Evolutionary conservation across 371 early-diverging fungal species (phyloP).

Genomic region (Rhizopus stolonifer): DNA sequence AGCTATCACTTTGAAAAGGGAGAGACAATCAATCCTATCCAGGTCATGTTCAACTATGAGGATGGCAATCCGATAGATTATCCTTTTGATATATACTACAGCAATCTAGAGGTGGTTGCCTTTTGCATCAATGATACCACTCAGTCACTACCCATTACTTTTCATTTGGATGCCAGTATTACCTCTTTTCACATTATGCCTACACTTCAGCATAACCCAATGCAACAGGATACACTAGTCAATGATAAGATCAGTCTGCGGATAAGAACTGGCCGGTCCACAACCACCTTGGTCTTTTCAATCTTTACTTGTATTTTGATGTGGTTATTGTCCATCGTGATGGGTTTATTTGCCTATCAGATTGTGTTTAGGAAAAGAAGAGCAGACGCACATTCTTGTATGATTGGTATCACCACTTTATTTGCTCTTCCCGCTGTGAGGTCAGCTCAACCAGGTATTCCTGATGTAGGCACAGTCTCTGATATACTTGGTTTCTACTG

Average conservation of each 20-base stretch:
- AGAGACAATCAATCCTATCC: slow-evolving; percentile 27
- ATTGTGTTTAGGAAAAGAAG: slow-evolving; percentile 26
- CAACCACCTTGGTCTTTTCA: slow-evolving; percentile 37
- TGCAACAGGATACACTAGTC: slow-evolving; percentile 1
- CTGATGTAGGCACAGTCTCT: slow-evolving; percentile 38
- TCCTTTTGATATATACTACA: slow-evolving; percentile 34
- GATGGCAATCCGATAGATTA: slow-evolving; percentile 36
- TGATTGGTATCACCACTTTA: slow-evolving; percentile 39
- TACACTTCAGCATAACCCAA: neutral
- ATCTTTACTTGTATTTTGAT: slow-evolving; percentile 38
- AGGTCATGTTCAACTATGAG: slow-evolving; percentile 28
- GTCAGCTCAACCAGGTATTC: slow-evolving; percentile 42
- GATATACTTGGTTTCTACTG: slow-evolving; percentile 44
- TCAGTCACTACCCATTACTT: slow-evolving; percentile 29
- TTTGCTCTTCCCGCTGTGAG: slow-evolving; percentile 43
- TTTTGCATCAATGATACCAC: slow-evolving; percentile 18
- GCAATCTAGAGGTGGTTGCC: slow-evolving; percentile 29
- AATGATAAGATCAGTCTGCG: slow-evolving; percentile 27
- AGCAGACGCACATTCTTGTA: slow-evolving; percentile 36
- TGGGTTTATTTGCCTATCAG: slow-evolving; percentile 37
- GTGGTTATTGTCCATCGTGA: slow-evolving; percentile 40
- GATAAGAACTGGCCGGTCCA: slow-evolving; percentile 35
- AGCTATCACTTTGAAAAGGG: slow-evolving; percentile 24
- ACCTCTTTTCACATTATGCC: slow-evolving; percentile 33
- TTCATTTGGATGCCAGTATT: slow-evolving; percentile 33